Conservation (phyloP, 768 basidiomycete genomes). For the Albatrellus ellisii region DNA sequence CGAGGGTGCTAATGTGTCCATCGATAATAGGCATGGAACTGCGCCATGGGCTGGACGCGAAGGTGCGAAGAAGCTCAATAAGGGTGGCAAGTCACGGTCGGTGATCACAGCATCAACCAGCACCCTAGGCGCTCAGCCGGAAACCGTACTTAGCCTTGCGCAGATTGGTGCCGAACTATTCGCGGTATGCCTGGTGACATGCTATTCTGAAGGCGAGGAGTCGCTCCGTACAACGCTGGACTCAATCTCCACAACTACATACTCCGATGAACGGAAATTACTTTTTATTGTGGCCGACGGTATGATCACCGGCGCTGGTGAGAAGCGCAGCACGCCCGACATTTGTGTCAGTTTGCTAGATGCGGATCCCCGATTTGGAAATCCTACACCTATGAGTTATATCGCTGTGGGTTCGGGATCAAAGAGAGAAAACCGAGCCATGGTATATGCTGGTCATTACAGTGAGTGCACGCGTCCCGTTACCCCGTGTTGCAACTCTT, state of each 20-base stretch:
- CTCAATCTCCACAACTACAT: constrained; percentile 81
- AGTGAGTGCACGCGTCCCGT: constrained; percentile 45
- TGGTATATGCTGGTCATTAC: constrained; percentile 99
- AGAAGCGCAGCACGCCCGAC: constrained; percentile 92
- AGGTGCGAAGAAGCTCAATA: constrained; percentile 38
- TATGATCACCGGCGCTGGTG: constrained; percentile 96
- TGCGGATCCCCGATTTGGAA: constrained; percentile 90
- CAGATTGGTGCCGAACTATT: constrained; percentile 95
- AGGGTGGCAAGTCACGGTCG: constrained; percentile 31
- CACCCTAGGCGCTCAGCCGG: constrained; percentile 42
- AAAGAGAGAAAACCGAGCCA: constrained; percentile 86
- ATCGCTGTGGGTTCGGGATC: constrained; percentile 79
- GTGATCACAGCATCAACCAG: constrained; percentile 38
- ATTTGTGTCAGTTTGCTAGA: constrained; percentile 88
- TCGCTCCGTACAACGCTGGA: constrained; percentile 86
- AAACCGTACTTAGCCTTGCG: constrained; percentile 72
- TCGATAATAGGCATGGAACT: constrained; percentile 83
- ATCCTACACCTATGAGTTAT: constrained; percentile 92
- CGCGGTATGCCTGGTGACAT: constrained; percentile 90
- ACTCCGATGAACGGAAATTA: constrained; percentile 86
- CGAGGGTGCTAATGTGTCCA: constrained; percentile 87
- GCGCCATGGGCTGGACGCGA: constrained; percentile 80
- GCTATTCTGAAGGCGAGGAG: constrained; percentile 95
- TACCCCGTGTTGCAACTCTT: not conserved
- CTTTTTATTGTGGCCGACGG: constrained; percentile 94